Evolutionary conservation across 2,329 filamentous ascomycete species (phyloP).

Genomic region (Pyricularia sp.): DNA sequence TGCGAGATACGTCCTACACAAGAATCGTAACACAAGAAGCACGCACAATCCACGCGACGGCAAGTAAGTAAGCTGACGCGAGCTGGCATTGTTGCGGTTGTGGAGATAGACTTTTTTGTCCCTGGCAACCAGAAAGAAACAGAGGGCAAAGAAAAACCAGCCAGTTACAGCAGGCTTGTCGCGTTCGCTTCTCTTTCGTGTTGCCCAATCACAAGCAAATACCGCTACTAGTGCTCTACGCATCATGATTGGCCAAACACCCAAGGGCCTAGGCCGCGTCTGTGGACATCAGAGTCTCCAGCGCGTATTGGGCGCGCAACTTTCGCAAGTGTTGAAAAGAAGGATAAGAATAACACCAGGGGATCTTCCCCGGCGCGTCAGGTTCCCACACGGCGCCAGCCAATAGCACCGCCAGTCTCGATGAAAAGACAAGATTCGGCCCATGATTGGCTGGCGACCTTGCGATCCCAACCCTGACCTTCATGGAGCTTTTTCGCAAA

Average conservation of each 20-base stretch:
- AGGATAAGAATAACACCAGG: not conserved
- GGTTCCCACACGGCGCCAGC: not conserved
- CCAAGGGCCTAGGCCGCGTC: not conserved
- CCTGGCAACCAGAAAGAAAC: not conserved
- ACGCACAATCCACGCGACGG: not conserved
- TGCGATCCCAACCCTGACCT: not conserved
- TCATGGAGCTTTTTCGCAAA: too few relatives aligned
- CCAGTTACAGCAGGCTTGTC: not conserved
- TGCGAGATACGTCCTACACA: too few relatives aligned
- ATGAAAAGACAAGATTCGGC: not conserved
- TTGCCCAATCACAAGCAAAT: not conserved
- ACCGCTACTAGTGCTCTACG: not conserved
- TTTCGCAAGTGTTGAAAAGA: not conserved
- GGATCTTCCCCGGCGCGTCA: not conserved
- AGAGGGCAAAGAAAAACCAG: not conserved
- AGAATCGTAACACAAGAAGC: too few relatives aligned
- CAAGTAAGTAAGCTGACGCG: not conserved
- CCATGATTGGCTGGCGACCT: not conserved
- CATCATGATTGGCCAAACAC: not conserved
- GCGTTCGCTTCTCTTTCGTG: not conserved
- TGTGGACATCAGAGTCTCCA: not conserved
- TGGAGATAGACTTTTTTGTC: not conserved
- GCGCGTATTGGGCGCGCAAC: not conserved
- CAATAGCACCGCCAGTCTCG: not conserved
- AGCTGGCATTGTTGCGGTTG: not conserved